Percentiles rank a stretch among this genome's conserved stretches.
phyloP scores from a whole-genome alignment of 1,139 yeast species.

The Lodderomyces margitis region DNA sequence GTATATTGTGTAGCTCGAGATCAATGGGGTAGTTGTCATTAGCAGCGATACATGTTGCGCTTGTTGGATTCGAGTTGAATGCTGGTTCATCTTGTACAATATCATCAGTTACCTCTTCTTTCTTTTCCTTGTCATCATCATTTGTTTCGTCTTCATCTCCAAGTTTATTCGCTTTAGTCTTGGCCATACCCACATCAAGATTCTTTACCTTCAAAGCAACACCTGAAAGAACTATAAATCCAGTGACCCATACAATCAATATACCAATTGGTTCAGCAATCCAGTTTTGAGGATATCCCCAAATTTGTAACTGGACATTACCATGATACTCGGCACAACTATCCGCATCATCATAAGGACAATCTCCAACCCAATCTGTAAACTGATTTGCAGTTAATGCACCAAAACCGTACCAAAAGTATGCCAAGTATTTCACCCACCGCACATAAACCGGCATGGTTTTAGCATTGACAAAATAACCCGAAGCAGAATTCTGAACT shows the following conservation, averaged over 20 bases:
- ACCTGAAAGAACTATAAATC: slow-evolving; percentile 51
- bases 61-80: neutral
- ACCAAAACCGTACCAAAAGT: slow-evolving; percentile 78
- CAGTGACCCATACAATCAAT: slow-evolving; percentile 57
- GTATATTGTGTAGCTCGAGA: slow-evolving; percentile 20
- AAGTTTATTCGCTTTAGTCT: slow-evolving; percentile 34
- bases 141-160: slow-evolving; percentile 27
- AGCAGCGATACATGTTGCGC: slow-evolving; percentile 2
- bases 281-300: slow-evolving; percentile 70
- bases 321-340: slow-evolving; percentile 51
- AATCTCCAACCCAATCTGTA: slow-evolving; percentile 57
- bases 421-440: slow-evolving; percentile 77
- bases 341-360: slow-evolving; percentile 38
- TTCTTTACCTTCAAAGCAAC: slow-evolving; percentile 44
- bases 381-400: slow-evolving; percentile 66
- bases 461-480: slow-evolving; percentile 72
- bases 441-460: slow-evolving; percentile 83
- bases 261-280: slow-evolving; percentile 63
- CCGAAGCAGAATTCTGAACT: slow-evolving; percentile 75
- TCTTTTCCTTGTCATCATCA: slow-evolving; percentile 15
- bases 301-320: slow-evolving; percentile 46
- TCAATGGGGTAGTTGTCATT: slow-evolving; percentile 16
- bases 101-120: slow-evolving; percentile 5
- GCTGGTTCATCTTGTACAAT: neutral
- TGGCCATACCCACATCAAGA: slow-evolving; percentile 55